Evolutionary conservation across 805 yeast genomes (phyloP).

Genomic region (Candida maesae): DNA sequence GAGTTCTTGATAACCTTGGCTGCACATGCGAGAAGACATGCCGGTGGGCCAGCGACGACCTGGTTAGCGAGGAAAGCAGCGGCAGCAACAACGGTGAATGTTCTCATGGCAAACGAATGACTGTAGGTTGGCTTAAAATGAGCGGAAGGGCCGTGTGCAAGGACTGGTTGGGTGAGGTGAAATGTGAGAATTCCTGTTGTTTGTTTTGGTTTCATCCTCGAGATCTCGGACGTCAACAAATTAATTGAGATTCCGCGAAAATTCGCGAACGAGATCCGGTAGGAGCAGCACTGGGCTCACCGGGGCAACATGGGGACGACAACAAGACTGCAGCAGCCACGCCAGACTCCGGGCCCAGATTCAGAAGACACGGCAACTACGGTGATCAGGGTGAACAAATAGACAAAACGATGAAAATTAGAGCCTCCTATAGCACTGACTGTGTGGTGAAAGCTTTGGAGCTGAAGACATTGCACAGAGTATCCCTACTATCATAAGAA

Average conservation of each 20-base stretch:
- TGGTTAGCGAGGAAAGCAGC: slow-evolving; percentile 19
- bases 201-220: slow-evolving; percentile 1
- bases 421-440: no score
- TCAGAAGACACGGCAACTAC: no score
- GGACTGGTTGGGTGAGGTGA: not conserved
- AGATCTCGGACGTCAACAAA: slow-evolving; percentile 2
- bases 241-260: not conserved
- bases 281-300: not conserved
- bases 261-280: slow-evolving; percentile 3
- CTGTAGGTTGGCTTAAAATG: not conserved
- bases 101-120: slow-evolving; percentile 7
- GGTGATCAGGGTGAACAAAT: no score
- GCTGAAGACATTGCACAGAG: no score
- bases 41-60: slow-evolving; percentile 72
- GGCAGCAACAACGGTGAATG: slow-evolving; percentile 11
- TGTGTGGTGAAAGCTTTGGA: no score
- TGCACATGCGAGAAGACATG: slow-evolving; percentile 88
- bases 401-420: no score
- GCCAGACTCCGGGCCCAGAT: no score
- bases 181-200: not conserved
- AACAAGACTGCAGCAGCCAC: no score
- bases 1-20: slow-evolving; percentile 57
- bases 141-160: not conserved
- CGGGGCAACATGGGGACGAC: no score
- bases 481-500: no score